Conservation (phyloP, 2,329 filamentous ascomycete species). For the Pyrenochaeta sp. region DNA sequence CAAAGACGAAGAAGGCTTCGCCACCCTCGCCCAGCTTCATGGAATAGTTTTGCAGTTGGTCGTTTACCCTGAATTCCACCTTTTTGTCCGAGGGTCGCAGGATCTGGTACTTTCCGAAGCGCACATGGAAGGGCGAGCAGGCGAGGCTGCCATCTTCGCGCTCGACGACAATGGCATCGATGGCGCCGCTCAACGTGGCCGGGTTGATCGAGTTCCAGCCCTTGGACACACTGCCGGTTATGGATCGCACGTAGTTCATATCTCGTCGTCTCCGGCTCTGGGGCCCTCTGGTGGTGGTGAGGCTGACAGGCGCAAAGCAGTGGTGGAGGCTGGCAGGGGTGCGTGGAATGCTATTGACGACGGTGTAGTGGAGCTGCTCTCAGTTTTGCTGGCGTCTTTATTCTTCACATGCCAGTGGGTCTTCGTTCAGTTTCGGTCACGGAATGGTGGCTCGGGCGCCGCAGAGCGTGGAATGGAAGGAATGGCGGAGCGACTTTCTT, state of each 20-base stretch:
- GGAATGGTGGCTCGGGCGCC: neutral
- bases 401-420: conserved; percentile 19
- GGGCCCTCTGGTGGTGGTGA: conserved; percentile 7
- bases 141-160: conserved; percentile 87
- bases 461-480: neutral
- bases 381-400: neutral
- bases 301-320: neutral
- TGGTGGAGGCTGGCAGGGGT: neutral
- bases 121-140: conserved; percentile 97
- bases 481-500: conserved; percentile 3
- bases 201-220: conserved; percentile 99
- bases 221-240: conserved; percentile 95
- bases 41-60: conserved; percentile 86
- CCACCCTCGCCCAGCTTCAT: conserved; percentile 99
- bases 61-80: conserved; percentile 97
- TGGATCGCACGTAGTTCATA: conserved; percentile 98
- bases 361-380: neutral
- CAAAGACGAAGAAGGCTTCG: conserved; percentile 98
- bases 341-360: neutral
- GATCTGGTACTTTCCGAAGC: conserved; percentile 98
- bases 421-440: neutral
- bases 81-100: conserved; percentile 97
- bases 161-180: conserved; percentile 98
- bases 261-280: conserved; percentile 37
- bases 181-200: conserved; percentile 93